Evolutionary conservation across 2,329 filamentous ascomycete genomes (phyloP).

Genomic region (Colletotrichum paranaense): DNA sequence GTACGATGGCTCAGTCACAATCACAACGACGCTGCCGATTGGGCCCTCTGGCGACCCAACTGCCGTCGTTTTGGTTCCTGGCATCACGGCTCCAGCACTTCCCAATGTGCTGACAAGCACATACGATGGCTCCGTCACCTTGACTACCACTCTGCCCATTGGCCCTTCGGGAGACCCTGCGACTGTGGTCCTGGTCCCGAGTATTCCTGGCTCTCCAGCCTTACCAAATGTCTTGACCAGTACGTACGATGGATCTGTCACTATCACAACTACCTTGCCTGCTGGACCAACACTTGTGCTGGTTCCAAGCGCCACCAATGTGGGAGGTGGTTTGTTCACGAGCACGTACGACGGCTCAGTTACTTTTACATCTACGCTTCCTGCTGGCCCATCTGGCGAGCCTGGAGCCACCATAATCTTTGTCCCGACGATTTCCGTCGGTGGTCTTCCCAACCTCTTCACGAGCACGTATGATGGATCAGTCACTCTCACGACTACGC

Average conservation of each 20-base stretch:
- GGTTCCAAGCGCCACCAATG: not conserved
- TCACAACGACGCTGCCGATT: not conserved
- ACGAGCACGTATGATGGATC: constrained; percentile 10
- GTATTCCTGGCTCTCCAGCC: not conserved
- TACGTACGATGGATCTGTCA: constrained; percentile 8
- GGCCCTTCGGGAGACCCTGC: not conserved
- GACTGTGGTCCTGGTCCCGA: constrained; percentile 1
- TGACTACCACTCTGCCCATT: not conserved
- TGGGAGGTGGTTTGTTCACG: not conserved
- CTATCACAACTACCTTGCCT: not conserved
- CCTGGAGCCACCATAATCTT: not conserved
- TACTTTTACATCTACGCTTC: not conserved
- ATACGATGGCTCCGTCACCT: constrained; percentile 4
- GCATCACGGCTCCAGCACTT: not conserved
- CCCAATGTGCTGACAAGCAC: not conserved
- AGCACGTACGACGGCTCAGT: constrained; percentile 11
- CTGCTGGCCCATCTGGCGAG: not conserved
- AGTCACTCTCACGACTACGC: not conserved
- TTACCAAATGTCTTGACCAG: not conserved
- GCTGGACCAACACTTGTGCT: not conserved
- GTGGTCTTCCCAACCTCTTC: not conserved
- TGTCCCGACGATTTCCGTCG: not conserved
- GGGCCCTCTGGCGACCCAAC: constrained; percentile 1
- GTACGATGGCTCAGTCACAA: not conserved
- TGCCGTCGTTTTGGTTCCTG: not conserved